These are phyloP conservation scores for Populus trichocarpa DNA, from an alignment of 441 rosid species.

Conservation along the genomic window DNA sequence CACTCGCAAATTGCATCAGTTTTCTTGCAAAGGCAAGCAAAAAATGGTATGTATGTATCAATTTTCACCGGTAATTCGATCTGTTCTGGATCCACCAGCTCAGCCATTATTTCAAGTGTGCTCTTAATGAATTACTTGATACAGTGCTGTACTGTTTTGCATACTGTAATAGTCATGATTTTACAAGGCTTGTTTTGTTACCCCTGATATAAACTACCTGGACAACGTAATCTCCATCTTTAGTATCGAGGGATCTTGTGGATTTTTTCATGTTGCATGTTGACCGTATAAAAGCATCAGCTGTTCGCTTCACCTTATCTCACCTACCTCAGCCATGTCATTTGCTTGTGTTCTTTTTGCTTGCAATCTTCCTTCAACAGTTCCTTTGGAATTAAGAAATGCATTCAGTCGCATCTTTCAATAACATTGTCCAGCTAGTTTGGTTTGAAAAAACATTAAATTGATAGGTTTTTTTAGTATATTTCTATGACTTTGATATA, in stretches of 20 bases:
- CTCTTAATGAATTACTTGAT: not conserved
- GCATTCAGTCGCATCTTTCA: too few relatives aligned
- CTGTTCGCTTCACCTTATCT: too few relatives aligned
- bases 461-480: too few relatives aligned
- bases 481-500: too few relatives aligned
- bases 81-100: not conserved
- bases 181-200: not conserved
- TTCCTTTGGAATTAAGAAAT: too few relatives aligned
- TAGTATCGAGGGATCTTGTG: not conserved
- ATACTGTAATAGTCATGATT: not conserved
- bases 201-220: not conserved
- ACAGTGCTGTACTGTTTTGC: not conserved
- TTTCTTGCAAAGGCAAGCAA: conserved; percentile 10
- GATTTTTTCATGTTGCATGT: not conserved
- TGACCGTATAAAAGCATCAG: not conserved
- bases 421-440: too few relatives aligned
- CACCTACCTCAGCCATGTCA: too few relatives aligned
- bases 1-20: conserved; percentile 2
- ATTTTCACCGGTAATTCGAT: conserved; percentile 21
- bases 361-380: too few relatives aligned
- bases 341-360: too few relatives aligned
- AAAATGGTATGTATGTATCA: conserved; percentile 4
- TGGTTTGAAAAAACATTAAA: too few relatives aligned
- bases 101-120: not conserved
- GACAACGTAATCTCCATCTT: not conserved